Base-by-base conservation (phyloP, 2,329 filamentous ascomycete genomes). In the Orbilia blumenaviensis region DNA sequence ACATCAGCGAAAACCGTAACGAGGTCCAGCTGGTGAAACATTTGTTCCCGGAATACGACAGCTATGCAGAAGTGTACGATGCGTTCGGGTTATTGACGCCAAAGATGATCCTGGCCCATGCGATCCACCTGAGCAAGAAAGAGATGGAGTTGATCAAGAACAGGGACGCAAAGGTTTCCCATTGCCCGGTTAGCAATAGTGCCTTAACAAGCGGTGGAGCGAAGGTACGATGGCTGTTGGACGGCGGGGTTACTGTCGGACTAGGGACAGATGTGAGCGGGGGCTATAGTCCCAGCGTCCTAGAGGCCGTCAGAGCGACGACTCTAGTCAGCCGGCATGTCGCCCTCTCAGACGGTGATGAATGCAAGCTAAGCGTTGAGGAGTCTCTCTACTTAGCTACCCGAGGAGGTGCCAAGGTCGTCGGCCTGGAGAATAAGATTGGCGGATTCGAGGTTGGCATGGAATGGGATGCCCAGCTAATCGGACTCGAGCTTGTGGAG, bases 231-330 rank as follows among this genome's bases (percentile, higher is more conserved):
- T 87, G 87, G 83, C 82, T 97, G 79, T 85, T 97, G 62, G 87
- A 93, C 21, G 86, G 87, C 62, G 93, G 92, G 0, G 86, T 98
- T 50, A 89, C 88, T 0, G 89, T 97, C 4, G 94, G 95, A 0
- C 84, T 99, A 0, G 95, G 95, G 0, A 98, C 94, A 0, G 95
- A 99, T 82, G 89, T 98, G 71, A 92, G 89, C 79, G 95, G 94
- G 1, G 95, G 95, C 0, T 97, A 94, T 82, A 92, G 89, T 66
- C 87, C 92, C 0, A 92, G 89, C 76, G 88, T 98, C 8, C 87
- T 98, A 0, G 92, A 95, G 78, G 90, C 92, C n/a, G 92, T 90
- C 46, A 85, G 94, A 12, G 92, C 95, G 81, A 93, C 94, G 0
- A 87, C 89, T 60, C 86, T 97, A 77, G 92, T 94, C 0, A 92